Evolutionary conservation across 208 protist species (phyloP), one percentile per base, ranked within the genome.

Genomic region (Wallacemonas sp.): DNA sequence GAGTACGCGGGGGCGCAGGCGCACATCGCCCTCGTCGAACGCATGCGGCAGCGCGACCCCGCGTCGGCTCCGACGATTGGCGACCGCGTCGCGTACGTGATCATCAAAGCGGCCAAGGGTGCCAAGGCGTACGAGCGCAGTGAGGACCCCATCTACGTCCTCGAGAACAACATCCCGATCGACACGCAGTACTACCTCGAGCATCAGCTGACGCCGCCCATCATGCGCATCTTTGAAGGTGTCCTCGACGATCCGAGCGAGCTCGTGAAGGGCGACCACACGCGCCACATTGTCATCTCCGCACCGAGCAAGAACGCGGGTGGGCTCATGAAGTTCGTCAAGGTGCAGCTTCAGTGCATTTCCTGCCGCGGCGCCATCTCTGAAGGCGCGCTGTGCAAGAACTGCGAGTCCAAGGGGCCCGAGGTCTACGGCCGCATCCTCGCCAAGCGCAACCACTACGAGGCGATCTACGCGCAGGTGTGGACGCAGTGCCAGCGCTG

Each of bases 401-500:
- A 96, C 55, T 99, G 98, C 83, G 57, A 76, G 32, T 65, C 72
- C 21, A 87, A 86, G 33, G 96, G 96, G 33, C 72, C 86, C 1
- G 93, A 98, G 21, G 84, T 99, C 54, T 99, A 98, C 74, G 85
- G 94, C 48, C 81, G 88, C 21, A 84, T 94, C 39, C 57, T 99
- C 6, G 83, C 85, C 12, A 92, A 96, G 67, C 77, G 98, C 9
- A 93, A 93, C 27, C 85, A 94, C 54, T 97, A 98, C 58, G 98
- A 99, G 85, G 78, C 93, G 9, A 90, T 98, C 63, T 99, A 98
- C 72, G 79, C 91, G 2, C 78, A 92, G 52, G 88, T 99, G 19
- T 99, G 98, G 99, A 99, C 98, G 32, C 96, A 99, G 83, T 99
- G 99, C 83, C 99, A 99, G 82, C 85, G 98, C 47, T 99, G 98